phyloP scores from a whole-genome alignment of 164 flowering plant species.

The Chimonanthus salicifolius region DNA sequence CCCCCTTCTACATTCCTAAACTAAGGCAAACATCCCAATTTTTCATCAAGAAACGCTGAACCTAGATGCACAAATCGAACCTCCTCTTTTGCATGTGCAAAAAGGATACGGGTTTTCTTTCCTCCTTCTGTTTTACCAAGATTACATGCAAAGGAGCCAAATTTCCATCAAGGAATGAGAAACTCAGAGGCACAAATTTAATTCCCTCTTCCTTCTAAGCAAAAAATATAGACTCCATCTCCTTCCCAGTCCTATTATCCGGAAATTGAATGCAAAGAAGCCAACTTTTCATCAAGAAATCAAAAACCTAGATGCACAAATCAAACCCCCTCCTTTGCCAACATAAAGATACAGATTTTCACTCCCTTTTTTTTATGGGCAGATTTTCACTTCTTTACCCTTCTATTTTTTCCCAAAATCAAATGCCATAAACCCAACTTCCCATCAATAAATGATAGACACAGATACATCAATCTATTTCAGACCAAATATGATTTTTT shows the following conservation, averaged over 20 bases:
- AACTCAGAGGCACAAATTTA: conserved; percentile 3
- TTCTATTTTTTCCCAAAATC: neutral
- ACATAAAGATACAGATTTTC: too few relatives aligned
- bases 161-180: neutral
- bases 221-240: neutral
- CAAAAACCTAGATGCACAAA: conserved; percentile 3
- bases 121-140: neutral
- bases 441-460: neutral
- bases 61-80: neutral
- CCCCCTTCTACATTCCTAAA: neutral
- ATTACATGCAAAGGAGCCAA: neutral
- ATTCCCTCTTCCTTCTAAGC: neutral
- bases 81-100: too few relatives aligned
- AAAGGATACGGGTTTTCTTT: neutral
- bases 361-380: too few relatives aligned
- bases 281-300: neutral
- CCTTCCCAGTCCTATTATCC: neutral
- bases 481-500: neutral
- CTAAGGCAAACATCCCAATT: neutral
- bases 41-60: neutral
- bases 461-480: conserved; percentile 1
- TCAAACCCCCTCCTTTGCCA: too few relatives aligned
- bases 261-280: neutral
- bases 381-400: too few relatives aligned
- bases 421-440: neutral